Conservation (phyloP, 495 filamentous ascomycete species). For the Xylaria curta region DNA sequence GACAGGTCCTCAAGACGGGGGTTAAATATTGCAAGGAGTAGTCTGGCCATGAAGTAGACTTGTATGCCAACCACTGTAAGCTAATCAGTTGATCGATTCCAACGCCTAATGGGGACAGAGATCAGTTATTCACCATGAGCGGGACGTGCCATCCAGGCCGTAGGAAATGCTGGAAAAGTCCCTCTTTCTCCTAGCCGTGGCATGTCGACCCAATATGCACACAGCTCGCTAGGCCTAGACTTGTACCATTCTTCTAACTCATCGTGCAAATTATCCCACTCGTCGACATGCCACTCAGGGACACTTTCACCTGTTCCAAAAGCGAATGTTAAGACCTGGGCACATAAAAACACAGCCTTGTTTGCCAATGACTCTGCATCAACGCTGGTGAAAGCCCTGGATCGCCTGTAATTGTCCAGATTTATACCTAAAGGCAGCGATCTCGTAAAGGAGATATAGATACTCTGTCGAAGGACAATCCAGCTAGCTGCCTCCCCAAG, state of each 20-base stretch:
- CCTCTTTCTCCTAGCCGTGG: background rate
- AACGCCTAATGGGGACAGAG: background rate
- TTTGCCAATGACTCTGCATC: slow-evolving; percentile 1
- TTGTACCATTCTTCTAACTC: background rate
- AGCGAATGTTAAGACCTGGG: background rate
- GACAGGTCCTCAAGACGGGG: background rate
- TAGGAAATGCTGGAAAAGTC: background rate
- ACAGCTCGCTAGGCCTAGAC: background rate
- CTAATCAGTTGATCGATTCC: background rate
- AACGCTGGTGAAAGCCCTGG: background rate
- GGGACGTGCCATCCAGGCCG: background rate
- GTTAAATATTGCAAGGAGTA: background rate
- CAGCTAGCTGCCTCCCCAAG: slow-evolving; percentile 45
- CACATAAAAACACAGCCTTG: background rate
- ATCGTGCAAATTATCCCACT: background rate
- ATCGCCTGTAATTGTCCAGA: background rate
- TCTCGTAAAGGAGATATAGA: slow-evolving; percentile 46
- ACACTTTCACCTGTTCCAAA: background rate
- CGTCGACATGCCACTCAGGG: background rate
- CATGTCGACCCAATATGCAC: background rate
- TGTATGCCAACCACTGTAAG: background rate
- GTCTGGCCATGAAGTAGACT: slow-evolving; percentile 2
- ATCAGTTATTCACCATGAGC: background rate
- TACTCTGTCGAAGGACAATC: slow-evolving; percentile 47
- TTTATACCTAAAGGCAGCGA: slow-evolving; percentile 28